These are phyloP conservation scores for Leccinum insolens DNA, from an alignment of 1,284 basidiomycete species.

Conservation along the genomic window DNA sequence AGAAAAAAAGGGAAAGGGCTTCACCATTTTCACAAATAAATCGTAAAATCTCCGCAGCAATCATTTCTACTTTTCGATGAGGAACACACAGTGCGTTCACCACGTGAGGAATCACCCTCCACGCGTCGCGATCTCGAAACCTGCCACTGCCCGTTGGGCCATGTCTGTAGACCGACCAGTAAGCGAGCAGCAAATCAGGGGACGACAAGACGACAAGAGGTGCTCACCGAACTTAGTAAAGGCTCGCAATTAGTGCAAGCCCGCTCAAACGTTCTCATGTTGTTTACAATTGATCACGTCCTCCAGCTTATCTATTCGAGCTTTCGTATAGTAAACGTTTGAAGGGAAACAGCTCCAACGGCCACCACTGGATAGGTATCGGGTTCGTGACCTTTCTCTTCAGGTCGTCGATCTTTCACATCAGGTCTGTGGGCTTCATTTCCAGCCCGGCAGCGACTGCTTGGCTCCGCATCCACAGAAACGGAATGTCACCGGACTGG, in stretches of 20 bases:
- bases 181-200: not conserved
- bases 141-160: not conserved
- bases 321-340: slow-evolving; percentile 31
- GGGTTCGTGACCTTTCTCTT: slow-evolving; percentile 26
- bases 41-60: slow-evolving; percentile 17
- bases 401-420: slow-evolving; percentile 34
- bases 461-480: slow-evolving; percentile 38
- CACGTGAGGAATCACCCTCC: slow-evolving; percentile 17
- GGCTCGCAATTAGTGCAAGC: slow-evolving; percentile 27
- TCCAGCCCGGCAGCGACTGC: slow-evolving; percentile 27
- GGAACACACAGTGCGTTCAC: slow-evolving; percentile 22
- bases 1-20: not conserved
- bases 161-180: slow-evolving; percentile 8
- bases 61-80: slow-evolving; percentile 17
- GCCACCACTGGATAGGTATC: slow-evolving; percentile 29
- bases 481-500: slow-evolving; percentile 36
- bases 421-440: slow-evolving; percentile 26
- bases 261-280: slow-evolving; percentile 16
- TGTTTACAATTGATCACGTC: slow-evolving; percentile 18
- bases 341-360: slow-evolving; percentile 32
- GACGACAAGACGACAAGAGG: not conserved
- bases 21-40: slow-evolving; percentile 22
- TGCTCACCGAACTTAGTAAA: slow-evolving; percentile 24
- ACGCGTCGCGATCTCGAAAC: not conserved
- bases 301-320: slow-evolving; percentile 18